Conservation (phyloP, 352 stramenopile species). For the Phytopythium ostracodes region DNA sequence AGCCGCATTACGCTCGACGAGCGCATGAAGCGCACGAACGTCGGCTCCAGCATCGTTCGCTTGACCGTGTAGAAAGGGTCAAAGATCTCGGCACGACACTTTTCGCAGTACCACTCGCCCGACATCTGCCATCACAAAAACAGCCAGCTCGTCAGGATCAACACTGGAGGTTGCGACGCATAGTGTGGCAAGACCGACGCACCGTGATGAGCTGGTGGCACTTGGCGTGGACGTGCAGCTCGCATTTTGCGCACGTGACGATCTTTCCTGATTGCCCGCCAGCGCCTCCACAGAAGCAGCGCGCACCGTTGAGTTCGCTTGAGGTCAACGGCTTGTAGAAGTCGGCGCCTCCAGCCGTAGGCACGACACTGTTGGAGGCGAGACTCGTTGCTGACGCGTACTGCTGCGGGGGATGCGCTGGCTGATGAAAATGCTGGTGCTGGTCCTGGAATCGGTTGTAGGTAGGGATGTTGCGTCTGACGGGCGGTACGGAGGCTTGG, state of each 20-base stretch:
- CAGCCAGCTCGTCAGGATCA: constrained; percentile 2
- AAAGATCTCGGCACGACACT: constrained; percentile 58
- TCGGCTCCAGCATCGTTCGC: constrained; percentile 46
- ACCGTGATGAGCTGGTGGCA: constrained; percentile 71
- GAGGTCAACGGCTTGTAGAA: constrained; percentile 28
- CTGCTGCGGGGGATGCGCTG: neutral
- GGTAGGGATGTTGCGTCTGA: neutral
- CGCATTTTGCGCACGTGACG: constrained; percentile 48
- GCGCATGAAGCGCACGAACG: constrained; percentile 67
- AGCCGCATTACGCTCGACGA: constrained; percentile 41
- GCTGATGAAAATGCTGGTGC: neutral
- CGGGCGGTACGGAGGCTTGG: neutral
- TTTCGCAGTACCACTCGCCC: constrained; percentile 72
- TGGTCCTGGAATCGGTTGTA: neutral
- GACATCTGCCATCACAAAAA: constrained; percentile 15
- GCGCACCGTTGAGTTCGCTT: constrained; percentile 30
- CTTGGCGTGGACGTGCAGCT: constrained; percentile 65
- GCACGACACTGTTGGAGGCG: constrained; percentile 9
- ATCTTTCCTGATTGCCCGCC: constrained; percentile 27
- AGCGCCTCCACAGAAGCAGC: constrained; percentile 53
- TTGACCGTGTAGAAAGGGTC: constrained; percentile 69
- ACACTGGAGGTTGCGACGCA: neutral
- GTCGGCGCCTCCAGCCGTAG: constrained; percentile 25
- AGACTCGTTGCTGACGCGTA: neutral
- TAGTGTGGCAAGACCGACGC: neutral